Conservation (phyloP, 139 green algal species). For the Asterochloris erici region DNA sequence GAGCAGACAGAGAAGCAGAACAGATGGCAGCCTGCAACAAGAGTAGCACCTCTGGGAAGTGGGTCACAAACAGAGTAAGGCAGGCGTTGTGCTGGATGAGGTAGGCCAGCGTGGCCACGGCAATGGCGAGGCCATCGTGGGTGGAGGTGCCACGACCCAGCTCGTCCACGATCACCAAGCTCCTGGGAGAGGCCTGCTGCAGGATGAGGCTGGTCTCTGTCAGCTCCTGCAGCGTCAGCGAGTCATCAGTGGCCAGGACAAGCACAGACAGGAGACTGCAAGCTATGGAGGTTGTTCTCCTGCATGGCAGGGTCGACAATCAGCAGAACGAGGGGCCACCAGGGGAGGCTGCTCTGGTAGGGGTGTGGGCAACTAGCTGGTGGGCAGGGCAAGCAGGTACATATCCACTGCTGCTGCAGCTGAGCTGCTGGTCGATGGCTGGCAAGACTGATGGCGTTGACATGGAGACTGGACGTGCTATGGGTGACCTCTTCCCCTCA, state of each 20-base stretch:
- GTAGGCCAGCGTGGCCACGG: constrained; percentile 57
- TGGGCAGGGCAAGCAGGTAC: too few species aligned
- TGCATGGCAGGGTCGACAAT: not conserved
- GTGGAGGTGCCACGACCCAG: constrained; percentile 61
- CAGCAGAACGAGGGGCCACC: too few species aligned
- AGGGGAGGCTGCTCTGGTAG: too few species aligned
- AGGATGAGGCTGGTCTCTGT: constrained; percentile 75
- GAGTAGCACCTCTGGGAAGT: constrained; percentile 53
- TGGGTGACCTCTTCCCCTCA: too few species aligned
- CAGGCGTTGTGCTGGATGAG: constrained; percentile 30
- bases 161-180: constrained; percentile 72
- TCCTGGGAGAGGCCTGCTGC: constrained; percentile 43
- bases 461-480: too few species aligned
- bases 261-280: too few species aligned
- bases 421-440: too few species aligned
- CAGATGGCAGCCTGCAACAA: too few species aligned
- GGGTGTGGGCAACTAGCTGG: too few species aligned
- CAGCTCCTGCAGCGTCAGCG: constrained; percentile 58
- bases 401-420: too few species aligned
- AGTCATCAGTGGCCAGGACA: not conserved
- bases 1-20: too few species aligned
- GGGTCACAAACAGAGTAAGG: constrained; percentile 75
- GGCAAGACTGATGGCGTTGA: too few species aligned
- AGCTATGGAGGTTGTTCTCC: not conserved
- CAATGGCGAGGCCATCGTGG: constrained; percentile 58